Conservation (phyloP, 768 basidiomycete species). For the Russula griseocarnosa region DNA sequence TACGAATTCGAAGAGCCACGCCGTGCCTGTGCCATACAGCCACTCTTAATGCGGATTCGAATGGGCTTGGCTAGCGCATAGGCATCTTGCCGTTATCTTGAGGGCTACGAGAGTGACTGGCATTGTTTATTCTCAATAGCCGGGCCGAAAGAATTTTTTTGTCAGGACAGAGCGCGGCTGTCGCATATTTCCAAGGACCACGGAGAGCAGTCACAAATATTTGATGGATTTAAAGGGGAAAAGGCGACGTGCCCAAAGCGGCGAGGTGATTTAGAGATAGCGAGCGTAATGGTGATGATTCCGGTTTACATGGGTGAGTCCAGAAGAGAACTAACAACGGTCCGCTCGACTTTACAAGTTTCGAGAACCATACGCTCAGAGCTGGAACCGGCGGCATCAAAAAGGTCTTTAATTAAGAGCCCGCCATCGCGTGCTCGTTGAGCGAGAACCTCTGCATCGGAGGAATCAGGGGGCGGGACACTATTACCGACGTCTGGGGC, state of each 20-base stretch:
- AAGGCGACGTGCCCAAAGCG: conserved; percentile 21
- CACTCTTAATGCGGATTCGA: conserved; percentile 5
- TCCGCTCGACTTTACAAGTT: conserved; percentile 22
- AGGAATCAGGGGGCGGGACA: conserved; percentile 5
- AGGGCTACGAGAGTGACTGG: neutral
- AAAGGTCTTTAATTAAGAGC: conserved; percentile 14
- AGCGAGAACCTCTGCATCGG: conserved; percentile 13
- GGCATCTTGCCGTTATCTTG: conserved; percentile 8
- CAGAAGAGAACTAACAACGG: conserved; percentile 27
- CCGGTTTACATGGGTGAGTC: conserved; percentile 24
- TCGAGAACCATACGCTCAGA: conserved; percentile 19
- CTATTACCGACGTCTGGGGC: conserved; percentile 4
- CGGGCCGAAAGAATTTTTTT: conserved; percentile 7
- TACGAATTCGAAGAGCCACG: conserved; percentile 5
- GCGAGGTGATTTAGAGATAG: conserved; percentile 25
- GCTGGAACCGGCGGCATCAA: neutral
- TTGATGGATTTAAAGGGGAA: conserved; percentile 24
- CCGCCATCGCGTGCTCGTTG: conserved; percentile 19
- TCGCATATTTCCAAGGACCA: conserved; percentile 20
- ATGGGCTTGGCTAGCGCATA: neutral
- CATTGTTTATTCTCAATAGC: conserved; percentile 3
- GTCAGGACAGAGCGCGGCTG: conserved; percentile 8
- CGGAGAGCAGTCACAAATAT: conserved; percentile 19
- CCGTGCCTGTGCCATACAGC: conserved; percentile 4
- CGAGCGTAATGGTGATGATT: conserved; percentile 25